Evolutionary conservation across 2,329 filamentous ascomycete species (phyloP).

Genomic region (Scytalidium sp.): DNA sequence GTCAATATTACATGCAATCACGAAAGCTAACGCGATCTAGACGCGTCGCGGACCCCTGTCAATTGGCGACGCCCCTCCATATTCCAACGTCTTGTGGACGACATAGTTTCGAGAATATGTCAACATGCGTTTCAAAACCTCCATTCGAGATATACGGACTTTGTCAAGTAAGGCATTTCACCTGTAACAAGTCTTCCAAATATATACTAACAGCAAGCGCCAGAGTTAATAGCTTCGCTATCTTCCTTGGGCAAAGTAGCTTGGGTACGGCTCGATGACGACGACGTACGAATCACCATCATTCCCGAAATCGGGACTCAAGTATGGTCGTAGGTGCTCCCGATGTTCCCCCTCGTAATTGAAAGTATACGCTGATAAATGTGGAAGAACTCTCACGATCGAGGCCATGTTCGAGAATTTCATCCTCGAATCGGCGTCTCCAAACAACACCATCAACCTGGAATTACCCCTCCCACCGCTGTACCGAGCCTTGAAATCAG

Average conservation of each 20-base stretch:
- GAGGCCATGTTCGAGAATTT: constrained; percentile 88
- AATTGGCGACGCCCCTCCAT: not conserved
- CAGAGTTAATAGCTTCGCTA: constrained; percentile 63
- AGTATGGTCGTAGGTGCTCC: constrained; percentile 78
- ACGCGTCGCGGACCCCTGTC: not conserved
- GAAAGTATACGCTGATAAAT: constrained; percentile 25
- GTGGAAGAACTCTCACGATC: constrained; percentile 54
- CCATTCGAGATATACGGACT: constrained; percentile 63
- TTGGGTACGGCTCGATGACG: constrained; percentile 70
- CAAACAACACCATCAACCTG: constrained; percentile 88
- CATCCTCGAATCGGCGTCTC: constrained; percentile 79
- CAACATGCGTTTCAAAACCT: constrained; percentile 64
- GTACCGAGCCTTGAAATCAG: constrained; percentile 88
- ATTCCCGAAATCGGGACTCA: constrained; percentile 93
- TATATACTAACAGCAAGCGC: constrained; percentile 8
- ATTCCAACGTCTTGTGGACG: not conserved
- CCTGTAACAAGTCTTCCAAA: not conserved
- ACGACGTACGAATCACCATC: constrained; percentile 88
- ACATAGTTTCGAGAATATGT: not conserved
- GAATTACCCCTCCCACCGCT: constrained; percentile 88
- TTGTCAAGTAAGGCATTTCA: constrained; percentile 52
- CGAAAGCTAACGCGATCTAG: not conserved
- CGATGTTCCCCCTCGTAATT: constrained; percentile 9
- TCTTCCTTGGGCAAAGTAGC: constrained; percentile 48
- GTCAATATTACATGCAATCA: too few relatives aligned